Evolutionary conservation across 805 yeast genomes (phyloP).

Genomic region (Barnettozyma salicaria): DNA sequence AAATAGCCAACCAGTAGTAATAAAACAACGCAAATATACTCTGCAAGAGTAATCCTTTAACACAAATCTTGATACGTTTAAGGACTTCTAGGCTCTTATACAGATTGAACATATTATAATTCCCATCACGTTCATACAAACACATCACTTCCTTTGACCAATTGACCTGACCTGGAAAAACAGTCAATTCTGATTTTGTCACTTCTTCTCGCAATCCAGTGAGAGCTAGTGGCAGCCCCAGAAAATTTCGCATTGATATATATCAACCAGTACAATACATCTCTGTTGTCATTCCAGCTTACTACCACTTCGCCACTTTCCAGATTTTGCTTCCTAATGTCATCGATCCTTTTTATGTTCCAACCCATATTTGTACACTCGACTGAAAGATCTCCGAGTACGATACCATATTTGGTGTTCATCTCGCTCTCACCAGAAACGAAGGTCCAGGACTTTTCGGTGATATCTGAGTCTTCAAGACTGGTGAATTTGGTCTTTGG

Average conservation of each 20-base stretch:
- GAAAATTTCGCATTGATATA: constrained; percentile 27
- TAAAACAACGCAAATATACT: no score
- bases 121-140: constrained; percentile 16
- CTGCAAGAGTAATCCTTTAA: no score
- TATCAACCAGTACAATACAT: constrained; percentile 27
- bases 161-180: constrained; percentile 20
- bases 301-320: constrained; percentile 13
- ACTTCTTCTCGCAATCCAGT: constrained; percentile 9
- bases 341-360: background rate
- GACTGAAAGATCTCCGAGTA: constrained; percentile 24
- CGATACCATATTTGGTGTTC: constrained; percentile 13
- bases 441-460: constrained; percentile 24
- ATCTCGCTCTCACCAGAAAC: constrained; percentile 19
- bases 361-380: constrained; percentile 5
- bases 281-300: constrained; percentile 22
- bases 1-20: no score
- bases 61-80: no score
- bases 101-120: no score
- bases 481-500: no score
- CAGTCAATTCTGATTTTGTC: constrained; percentile 21
- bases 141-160: constrained; percentile 16
- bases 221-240: constrained; percentile 17
- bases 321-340: constrained; percentile 8
- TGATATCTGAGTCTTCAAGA: background rate
- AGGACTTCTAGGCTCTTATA: no score